Conservation (phyloP, 106 monocot genomes). For the Allium fistulosum region DNA sequence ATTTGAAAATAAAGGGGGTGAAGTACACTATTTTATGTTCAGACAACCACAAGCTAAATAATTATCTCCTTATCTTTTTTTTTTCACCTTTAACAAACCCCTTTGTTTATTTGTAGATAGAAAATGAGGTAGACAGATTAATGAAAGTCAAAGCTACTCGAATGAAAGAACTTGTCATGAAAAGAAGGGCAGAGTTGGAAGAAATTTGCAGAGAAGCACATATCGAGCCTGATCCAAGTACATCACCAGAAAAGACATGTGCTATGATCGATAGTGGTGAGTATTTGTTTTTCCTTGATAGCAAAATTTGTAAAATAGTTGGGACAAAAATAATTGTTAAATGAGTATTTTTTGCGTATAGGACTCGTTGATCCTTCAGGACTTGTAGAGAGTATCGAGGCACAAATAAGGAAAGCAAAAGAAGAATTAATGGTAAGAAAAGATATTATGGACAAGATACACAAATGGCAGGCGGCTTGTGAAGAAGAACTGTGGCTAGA, state of each 20-base stretch:
- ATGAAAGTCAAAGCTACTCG: conserved; percentile 64
- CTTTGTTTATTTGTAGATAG: conserved; percentile 30
- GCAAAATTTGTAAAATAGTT: neutral
- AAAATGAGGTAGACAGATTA: conserved; percentile 73
- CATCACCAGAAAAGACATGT: conserved; percentile 58
- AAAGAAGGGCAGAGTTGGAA: conserved; percentile 75
- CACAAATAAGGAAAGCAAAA: conserved; percentile 50
- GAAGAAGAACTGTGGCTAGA: conserved; percentile 92
- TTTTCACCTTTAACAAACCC: too few species aligned
- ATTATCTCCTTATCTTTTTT: too few species aligned
- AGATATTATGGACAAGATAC: conserved; percentile 60
- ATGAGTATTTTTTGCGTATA: neutral
- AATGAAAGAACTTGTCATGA: conserved; percentile 90
- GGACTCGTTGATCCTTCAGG: conserved; percentile 21
- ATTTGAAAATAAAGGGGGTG: too few species aligned
- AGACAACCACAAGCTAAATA: too few species aligned
- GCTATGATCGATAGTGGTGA: conserved; percentile 87
- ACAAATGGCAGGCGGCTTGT: conserved; percentile 65
- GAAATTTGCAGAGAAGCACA: conserved; percentile 69
- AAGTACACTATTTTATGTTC: too few species aligned
- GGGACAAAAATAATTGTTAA: neutral
- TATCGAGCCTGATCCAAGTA: conserved; percentile 81
- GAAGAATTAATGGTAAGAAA: conserved; percentile 46
- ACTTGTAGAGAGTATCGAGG: conserved; percentile 59
- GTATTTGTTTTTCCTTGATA: neutral